These are phyloP conservation scores for Phytopythium ostracodes DNA, from an alignment of 352 stramenopile species.

Conservation along the genomic window DNA sequence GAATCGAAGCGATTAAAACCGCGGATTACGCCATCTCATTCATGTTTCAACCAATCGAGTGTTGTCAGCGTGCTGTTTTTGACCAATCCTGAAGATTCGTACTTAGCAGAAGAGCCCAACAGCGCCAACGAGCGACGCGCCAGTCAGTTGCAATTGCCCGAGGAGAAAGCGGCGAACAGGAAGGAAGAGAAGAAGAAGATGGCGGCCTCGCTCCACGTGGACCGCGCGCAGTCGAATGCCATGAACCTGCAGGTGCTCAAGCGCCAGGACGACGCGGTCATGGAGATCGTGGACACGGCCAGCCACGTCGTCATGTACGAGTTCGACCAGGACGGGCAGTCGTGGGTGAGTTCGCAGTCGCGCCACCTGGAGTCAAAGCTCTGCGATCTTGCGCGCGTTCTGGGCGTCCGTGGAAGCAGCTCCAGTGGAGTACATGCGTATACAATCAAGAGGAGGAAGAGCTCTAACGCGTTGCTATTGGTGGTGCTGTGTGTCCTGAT, in stretches of 20 bases:
- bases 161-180: background rate
- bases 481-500: background rate
- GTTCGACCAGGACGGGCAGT: conserved; percentile 80
- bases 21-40: background rate
- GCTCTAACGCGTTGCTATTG: background rate
- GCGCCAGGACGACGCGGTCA: conserved; percentile 72
- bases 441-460: background rate
- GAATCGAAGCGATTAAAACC: background rate
- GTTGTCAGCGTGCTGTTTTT: background rate
- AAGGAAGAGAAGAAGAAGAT: conserved; percentile 15
- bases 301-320: conserved; percentile 88
- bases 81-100: background rate
- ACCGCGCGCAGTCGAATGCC: conserved; percentile 79
- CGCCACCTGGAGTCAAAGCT: background rate
- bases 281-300: conserved; percentile 81
- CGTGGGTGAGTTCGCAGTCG: conserved; percentile 69
- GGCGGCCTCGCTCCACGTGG: conserved; percentile 48
- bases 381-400: background rate
- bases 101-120: background rate
- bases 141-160: background rate
- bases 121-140: background rate
- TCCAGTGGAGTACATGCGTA: background rate
- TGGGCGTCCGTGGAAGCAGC: background rate
- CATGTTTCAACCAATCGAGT: background rate
- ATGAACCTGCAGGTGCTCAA: conserved; percentile 88